A percentile compares a stretch with the other conserved stretches of the same genome.
These are phyloP conservation scores for Lactarius indigo DNA, from an alignment of 768 basidiomycete species.

Conservation along the genomic window DNA sequence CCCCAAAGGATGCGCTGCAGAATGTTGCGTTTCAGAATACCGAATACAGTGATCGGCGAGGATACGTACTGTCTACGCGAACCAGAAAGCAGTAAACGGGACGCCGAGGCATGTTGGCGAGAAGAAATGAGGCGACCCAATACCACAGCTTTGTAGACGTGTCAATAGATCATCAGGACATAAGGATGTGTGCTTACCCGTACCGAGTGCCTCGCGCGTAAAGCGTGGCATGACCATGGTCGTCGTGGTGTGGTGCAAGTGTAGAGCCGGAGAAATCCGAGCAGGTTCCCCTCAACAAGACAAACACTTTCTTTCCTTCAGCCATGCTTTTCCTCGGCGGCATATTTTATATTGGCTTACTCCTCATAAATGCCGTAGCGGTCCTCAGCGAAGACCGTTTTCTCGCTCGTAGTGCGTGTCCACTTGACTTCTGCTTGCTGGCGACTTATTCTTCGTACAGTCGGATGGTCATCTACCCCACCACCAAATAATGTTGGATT, in stretches of 20 bases:
- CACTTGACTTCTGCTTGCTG: not conserved
- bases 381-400: constrained; percentile 96
- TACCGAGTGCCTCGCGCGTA: constrained; percentile 6
- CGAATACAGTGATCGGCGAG: not conserved
- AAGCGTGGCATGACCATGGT: constrained; percentile 4
- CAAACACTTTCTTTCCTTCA: not conserved
- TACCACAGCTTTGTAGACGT: not conserved
- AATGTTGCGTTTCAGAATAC: not conserved
- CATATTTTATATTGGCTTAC: constrained; percentile 80
- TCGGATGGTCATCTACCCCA: constrained; percentile 83
- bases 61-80: constrained; percentile 21
- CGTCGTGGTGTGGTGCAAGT: not conserved
- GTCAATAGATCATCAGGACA: not conserved
- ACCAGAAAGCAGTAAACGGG: constrained; percentile 15
- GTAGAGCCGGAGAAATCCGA: constrained; percentile 14
- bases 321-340: constrained; percentile 61
- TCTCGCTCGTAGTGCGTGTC: constrained; percentile 76
- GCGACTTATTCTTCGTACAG: constrained; percentile 39
- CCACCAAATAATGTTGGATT: constrained; percentile 57
- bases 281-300: not conserved
- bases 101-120: constrained; percentile 4
- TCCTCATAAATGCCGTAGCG: constrained; percentile 92
- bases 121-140: constrained; percentile 8
- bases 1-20: constrained; percentile 23
- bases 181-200: constrained; percentile 8